Conservation (phyloP, 1,139 yeast species). For the Suhomyces terraborum region DNA sequence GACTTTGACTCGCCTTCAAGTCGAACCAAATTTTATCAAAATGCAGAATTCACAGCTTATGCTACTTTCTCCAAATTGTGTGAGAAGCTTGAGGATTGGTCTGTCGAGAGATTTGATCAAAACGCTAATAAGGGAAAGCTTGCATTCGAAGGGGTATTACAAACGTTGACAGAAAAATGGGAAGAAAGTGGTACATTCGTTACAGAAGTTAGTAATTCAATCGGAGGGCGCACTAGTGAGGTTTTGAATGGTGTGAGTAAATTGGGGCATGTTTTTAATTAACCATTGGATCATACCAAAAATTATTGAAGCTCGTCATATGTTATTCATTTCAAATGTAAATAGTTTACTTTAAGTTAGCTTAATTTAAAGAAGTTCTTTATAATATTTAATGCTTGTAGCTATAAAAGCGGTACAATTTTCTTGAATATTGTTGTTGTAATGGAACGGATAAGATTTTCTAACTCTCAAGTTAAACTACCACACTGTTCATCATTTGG, state of each 20-base stretch:
- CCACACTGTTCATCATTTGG: too few species aligned
- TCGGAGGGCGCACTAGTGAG: slow-evolving; percentile 33
- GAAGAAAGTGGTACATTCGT: slow-evolving; percentile 47
- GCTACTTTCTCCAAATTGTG: slow-evolving; percentile 69
- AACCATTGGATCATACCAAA: neutral
- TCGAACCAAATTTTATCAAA: slow-evolving; percentile 71
- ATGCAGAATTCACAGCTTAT: slow-evolving; percentile 87
- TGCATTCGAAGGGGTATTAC: slow-evolving; percentile 82
- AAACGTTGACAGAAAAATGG: slow-evolving; percentile 54
- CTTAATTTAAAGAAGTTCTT: neutral
- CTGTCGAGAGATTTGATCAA: slow-evolving; percentile 82
- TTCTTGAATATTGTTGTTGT: too few species aligned
- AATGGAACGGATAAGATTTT: too few species aligned
- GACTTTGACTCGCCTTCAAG: slow-evolving; percentile 50
- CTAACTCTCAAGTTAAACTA: too few species aligned
- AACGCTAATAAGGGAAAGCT: slow-evolving; percentile 79
- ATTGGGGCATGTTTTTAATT: slow-evolving; percentile 26
- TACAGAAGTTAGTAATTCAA: slow-evolving; percentile 32
- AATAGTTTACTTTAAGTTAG: neutral
- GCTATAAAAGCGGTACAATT: too few species aligned
- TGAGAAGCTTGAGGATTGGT: slow-evolving; percentile 89
- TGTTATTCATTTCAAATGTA: neutral
- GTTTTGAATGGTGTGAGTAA: slow-evolving; percentile 45
- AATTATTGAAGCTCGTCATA: neutral
- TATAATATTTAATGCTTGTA: too few species aligned